These are phyloP conservation scores for Boletus pseudopeckii DNA, from an alignment of 768 basidiomycete species.

Conservation along the genomic window DNA sequence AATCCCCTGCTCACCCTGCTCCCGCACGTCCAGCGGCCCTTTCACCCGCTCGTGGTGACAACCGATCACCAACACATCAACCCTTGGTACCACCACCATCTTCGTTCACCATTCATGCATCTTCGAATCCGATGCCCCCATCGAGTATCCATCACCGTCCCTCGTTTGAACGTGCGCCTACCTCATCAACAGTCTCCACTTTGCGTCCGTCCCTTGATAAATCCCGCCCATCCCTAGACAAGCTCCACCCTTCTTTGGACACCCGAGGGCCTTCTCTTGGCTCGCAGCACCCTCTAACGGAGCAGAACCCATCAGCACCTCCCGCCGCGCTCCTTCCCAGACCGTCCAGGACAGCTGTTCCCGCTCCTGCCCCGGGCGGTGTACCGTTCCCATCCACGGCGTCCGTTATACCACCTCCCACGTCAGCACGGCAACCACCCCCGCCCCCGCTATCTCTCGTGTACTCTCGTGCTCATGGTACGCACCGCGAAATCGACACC, in stretches of 20 bases:
- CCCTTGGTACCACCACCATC: slow-evolving; percentile 9
- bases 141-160: slow-evolving; percentile 8
- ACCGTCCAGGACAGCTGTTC: slow-evolving; percentile 8
- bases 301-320: not conserved
- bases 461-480: not conserved
- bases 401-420: not conserved
- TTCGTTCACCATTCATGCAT: slow-evolving; percentile 1
- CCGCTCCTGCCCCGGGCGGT: slow-evolving; percentile 5
- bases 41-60: slow-evolving; percentile 17
- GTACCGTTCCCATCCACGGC: slow-evolving; percentile 18
- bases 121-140: slow-evolving; percentile 11
- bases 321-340: slow-evolving; percentile 1
- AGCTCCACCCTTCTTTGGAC: slow-evolving; percentile 13
- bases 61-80: not conserved
- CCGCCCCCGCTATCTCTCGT: slow-evolving; percentile 16
- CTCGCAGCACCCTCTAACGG: slow-evolving; percentile 3
- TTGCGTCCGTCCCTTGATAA: slow-evolving; percentile 18
- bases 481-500: slow-evolving; percentile 53
- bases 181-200: slow-evolving; percentile 12
- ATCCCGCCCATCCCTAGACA: slow-evolving; percentile 16
- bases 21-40: slow-evolving; percentile 13
- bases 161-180: slow-evolving; percentile 17
- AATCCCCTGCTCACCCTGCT: slow-evolving; percentile 4
- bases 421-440: slow-evolving; percentile 18
- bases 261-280: slow-evolving; percentile 15